Conservation (phyloP, 805 yeast species). For the Diddensiella santjacobensis region DNA sequence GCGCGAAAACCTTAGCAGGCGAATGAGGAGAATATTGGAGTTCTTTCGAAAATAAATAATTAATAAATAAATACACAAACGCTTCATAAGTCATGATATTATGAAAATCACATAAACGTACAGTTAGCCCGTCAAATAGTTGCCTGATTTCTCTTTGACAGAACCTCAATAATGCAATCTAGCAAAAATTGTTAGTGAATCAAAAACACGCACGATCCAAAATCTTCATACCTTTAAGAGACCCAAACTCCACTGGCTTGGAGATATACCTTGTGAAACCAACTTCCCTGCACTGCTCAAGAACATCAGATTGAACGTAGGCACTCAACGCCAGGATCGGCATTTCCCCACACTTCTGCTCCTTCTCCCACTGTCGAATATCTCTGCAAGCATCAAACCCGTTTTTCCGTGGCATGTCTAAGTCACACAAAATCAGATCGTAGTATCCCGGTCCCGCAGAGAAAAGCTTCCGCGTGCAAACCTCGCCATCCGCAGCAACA, state of each 20-base stretch:
- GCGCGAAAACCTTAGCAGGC: background rate
- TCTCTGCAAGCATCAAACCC: conserved; percentile 34
- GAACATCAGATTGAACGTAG: conserved; percentile 34
- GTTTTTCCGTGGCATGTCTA: conserved; percentile 36
- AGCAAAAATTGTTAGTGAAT: background rate
- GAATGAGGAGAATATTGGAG: background rate
- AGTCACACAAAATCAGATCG: conserved; percentile 30
- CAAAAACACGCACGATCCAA: background rate
- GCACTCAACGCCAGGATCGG: conserved; percentile 36
- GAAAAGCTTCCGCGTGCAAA: conserved; percentile 27
- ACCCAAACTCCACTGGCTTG: conserved; percentile 32
- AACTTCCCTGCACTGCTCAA: conserved; percentile 27
- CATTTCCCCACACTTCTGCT: conserved; percentile 15
- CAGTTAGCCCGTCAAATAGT: too few relatives aligned
- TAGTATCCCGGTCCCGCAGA: conserved; percentile 22
- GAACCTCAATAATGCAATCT: conserved; percentile 18
- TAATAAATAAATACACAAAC: too few relatives aligned
- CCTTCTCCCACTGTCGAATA: conserved; percentile 32
- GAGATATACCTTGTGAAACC: conserved; percentile 33
- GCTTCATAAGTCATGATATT: too few relatives aligned
- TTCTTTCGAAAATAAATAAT: background rate
- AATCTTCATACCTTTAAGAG: conserved; percentile 23
- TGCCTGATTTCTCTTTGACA: conserved; percentile 2
- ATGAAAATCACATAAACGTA: too few relatives aligned
- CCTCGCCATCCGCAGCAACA: conserved; percentile 33